Evolutionary conservation across 1,284 basidiomycete species (phyloP), one percentile per base, ranked within the genome.

Genomic region (Rhodotorula sp.): DNA sequence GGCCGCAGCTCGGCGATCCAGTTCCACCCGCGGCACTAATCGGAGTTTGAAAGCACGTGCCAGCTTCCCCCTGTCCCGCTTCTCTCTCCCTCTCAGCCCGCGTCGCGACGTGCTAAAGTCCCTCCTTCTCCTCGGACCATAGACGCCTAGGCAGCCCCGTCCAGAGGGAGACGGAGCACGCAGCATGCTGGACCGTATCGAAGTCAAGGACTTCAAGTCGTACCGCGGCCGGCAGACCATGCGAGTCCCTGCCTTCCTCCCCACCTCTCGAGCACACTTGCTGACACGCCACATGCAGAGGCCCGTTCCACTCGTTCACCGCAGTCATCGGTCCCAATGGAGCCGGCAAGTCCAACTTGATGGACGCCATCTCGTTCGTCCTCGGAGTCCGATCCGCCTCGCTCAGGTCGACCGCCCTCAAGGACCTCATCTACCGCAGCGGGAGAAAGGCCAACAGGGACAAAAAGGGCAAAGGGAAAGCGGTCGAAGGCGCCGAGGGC

Each of bases 341-440:
- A 69, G 94, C 95, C 5, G 97, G 97, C 75, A 99, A 99, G 81
- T 95, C 93, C 49, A 99, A 99, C 81, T 87, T 99, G 73, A 99
- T 99, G 97, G 97, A 99, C 81, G 97, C 97, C 67, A 97, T 99
- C 77, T 99, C 97, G 4, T 99, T 99, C 80, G 97, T 99, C 8
- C 88, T 99, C 15, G 95, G 97, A 47, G 91, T 99, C 60, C 93
- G 95, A 83, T 93, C 91, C 67, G 90, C 90, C 2, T 93, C 98
- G 77, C 86, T 99, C 31, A 87, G 97, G 59, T 93, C 91, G 77
- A 92, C 91, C 62, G 94, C 98, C 78, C 85, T 99, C 48, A 93
- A 91, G 78, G 97, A 99, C 81, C 85, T 99, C 58, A 91, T 99
- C 18, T 99, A 97, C 82, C 90, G 95, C 50, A 93, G 93, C 23